Evolutionary conservation across 768 basidiomycete species (phyloP).

Genomic region (Auricularia auricula-judae): DNA sequence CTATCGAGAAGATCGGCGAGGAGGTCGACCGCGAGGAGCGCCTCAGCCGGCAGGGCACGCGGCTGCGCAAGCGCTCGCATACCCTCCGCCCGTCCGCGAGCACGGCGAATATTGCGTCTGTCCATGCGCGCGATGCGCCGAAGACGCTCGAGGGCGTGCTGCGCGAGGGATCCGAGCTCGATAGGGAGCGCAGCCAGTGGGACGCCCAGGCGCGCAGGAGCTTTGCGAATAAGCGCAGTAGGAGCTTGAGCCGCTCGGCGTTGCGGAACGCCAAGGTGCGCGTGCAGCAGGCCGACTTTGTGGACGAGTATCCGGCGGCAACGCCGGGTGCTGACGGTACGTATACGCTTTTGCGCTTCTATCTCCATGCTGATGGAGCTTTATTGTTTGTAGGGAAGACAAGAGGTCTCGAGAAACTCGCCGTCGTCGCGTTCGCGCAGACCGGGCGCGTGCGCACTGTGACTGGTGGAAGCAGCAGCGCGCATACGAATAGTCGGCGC

Average conservation of each 20-base stretch:
- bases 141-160: neutral
- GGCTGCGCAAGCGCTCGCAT: neutral
- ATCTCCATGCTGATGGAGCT: too few species aligned
- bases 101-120: neutral
- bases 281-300: neutral
- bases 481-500: too few species aligned
- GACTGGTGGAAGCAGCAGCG: too few species aligned
- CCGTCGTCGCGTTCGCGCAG: neutral
- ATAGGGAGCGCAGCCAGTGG: neutral
- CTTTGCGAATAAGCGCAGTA: neutral
- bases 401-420: neutral
- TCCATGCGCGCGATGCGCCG: neutral
- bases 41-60: neutral
- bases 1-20: neutral
- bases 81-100: neutral
- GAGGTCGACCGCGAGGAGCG: neutral
- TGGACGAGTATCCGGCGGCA: neutral
- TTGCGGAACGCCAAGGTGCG: neutral
- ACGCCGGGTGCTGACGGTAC: neutral
- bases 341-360: neutral
- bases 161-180: neutral
- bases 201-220: neutral
- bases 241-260: neutral
- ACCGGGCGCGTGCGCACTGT: neutral
- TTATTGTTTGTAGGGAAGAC: neutral